Conservation (phyloP, 1,139 yeast genomes). For the Petasospora rhodanensis region DNA sequence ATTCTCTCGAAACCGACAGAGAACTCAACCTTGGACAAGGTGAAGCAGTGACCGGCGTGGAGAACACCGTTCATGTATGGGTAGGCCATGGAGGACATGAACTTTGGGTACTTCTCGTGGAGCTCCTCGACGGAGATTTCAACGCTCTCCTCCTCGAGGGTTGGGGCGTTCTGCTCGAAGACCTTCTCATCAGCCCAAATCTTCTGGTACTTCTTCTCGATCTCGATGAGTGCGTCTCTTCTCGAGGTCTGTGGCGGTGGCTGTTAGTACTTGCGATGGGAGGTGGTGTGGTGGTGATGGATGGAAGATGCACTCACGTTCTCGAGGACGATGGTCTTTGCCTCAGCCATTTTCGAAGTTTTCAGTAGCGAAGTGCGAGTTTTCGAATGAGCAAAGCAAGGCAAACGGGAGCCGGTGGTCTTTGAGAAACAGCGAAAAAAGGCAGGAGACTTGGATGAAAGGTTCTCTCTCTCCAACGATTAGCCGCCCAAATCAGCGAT, state of each 20-base stretch:
- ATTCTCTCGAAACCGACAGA: slow-evolving; percentile 93
- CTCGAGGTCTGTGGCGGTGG: slow-evolving; percentile 58
- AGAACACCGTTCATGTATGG: slow-evolving; percentile 99
- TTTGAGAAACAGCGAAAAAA: not conserved
- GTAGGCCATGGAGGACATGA: slow-evolving; percentile 91
- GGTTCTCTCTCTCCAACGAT: no score
- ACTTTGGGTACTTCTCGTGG: slow-evolving; percentile 78
- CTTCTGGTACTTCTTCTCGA: slow-evolving; percentile 86
- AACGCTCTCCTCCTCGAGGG: slow-evolving; percentile 57
- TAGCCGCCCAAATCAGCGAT: no score
- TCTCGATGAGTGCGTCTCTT: slow-evolving; percentile 87
- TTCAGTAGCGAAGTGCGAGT: slow-evolving; percentile 6
- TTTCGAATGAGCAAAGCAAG: no score
- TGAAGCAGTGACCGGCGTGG: slow-evolving; percentile 97
- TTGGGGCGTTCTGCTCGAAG: slow-evolving; percentile 90
- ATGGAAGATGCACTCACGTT: slow-evolving; percentile 30
- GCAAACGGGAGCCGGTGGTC: no score
- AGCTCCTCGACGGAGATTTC: slow-evolving; percentile 58
- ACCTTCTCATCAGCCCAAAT: slow-evolving; percentile 81
- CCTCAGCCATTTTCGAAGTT: slow-evolving; percentile 13
- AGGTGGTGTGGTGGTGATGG: not conserved
- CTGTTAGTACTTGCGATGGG: not conserved
- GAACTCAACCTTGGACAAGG: slow-evolving; percentile 91
- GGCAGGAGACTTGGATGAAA: not conserved
- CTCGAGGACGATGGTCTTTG: slow-evolving; percentile 29